Evolutionary conservation across 208 protist genomes (phyloP).

Genomic region (Acanthamoeba divionensis): DNA sequence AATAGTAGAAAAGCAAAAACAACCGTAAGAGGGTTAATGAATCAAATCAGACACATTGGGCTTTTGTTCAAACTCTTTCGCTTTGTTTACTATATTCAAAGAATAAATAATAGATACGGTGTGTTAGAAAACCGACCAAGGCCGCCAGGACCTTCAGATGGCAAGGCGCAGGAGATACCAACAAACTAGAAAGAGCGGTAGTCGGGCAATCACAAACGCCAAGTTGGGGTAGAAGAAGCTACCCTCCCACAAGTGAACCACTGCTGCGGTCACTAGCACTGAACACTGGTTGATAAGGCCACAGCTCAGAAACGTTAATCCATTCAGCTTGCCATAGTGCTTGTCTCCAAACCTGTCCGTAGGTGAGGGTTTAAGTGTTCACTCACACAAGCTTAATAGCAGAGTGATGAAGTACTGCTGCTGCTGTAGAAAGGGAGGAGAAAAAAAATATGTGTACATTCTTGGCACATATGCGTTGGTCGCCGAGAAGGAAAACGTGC

Average conservation of each 20-base stretch:
- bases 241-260: background rate
- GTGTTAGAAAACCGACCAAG: too few relatives aligned
- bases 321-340: constrained; percentile 1
- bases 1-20: too few relatives aligned
- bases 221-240: constrained; percentile 36
- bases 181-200: background rate
- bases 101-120: too few relatives aligned
- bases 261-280: background rate
- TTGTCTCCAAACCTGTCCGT: background rate
- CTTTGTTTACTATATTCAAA: too few relatives aligned
- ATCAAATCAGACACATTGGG: too few relatives aligned
- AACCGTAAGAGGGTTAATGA: too few relatives aligned
- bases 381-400: too few relatives aligned
- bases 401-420: background rate
- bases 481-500: background rate
- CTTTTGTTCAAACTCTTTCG: too few relatives aligned
- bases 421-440: background rate
- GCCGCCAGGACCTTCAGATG: too few relatives aligned
- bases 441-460: background rate
- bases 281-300: constrained; percentile 1
- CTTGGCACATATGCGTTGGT: background rate
- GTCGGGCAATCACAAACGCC: background rate
- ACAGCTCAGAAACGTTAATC: background rate
- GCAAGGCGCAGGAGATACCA: background rate
- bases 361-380: background rate